Evolutionary conservation across 2,329 filamentous ascomycete species (phyloP).

Genomic region (Dactylellina cionopaga): DNA sequence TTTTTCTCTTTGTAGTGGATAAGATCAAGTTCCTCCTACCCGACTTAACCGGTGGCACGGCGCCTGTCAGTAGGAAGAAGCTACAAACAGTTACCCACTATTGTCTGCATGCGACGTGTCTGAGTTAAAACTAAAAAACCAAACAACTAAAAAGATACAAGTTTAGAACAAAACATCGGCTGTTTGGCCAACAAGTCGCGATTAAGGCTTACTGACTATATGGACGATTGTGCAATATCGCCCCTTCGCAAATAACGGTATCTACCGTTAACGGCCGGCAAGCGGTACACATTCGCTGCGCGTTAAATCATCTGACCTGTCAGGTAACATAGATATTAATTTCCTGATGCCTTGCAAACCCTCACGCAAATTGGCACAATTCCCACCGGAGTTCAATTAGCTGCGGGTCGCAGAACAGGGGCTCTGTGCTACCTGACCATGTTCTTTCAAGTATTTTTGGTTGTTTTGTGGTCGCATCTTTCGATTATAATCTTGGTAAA

Average conservation of each 20-base stretch:
- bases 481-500: conserved; percentile 48
- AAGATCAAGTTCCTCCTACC: conserved; percentile 22
- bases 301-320: conserved; percentile 44
- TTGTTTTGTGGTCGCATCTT: conserved; percentile 34
- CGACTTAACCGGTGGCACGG: conserved; percentile 50
- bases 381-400: conserved; percentile 30
- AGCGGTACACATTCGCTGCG: conserved; percentile 7
- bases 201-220: neutral
- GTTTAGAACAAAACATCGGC: conserved; percentile 10
- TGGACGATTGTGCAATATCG: too few species aligned
- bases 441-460: conserved; percentile 32
- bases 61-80: conserved; percentile 18
- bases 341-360: conserved; percentile 30
- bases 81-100: neutral
- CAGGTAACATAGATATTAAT: conserved; percentile 47
- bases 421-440: conserved; percentile 30
- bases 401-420: conserved; percentile 27
- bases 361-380: conserved; percentile 33
- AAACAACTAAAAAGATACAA: conserved; percentile 6
- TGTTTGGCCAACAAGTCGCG: conserved; percentile 6
- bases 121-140: neutral
- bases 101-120: neutral
- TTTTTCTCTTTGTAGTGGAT: conserved; percentile 4
- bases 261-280: conserved; percentile 31
- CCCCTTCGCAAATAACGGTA: conserved; percentile 9